Conservation (phyloP, 2,329 filamentous ascomycete genomes). For the Colletotrichum lindemuthianum region DNA sequence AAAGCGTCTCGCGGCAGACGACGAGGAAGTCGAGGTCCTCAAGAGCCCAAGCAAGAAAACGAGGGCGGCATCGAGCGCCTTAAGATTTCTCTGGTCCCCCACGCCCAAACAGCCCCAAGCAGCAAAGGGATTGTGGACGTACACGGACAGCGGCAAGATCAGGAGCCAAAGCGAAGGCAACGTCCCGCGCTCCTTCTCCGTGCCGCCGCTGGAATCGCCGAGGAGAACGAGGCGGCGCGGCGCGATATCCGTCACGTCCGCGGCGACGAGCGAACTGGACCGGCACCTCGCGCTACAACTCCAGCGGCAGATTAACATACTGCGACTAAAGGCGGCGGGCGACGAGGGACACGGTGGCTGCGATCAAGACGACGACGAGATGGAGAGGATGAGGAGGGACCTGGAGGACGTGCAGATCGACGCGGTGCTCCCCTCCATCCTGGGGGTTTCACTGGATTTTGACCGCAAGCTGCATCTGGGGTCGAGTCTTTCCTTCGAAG, state of each 20-base stretch:
- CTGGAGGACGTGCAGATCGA: conserved; percentile 31
- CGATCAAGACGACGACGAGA: neutral
- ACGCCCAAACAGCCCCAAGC: neutral
- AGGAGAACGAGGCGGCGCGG: conserved; percentile 23
- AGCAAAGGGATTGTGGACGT: conserved; percentile 16
- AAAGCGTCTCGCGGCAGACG: conserved; percentile 21
- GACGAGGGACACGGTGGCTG: neutral
- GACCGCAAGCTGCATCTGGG: conserved; percentile 24
- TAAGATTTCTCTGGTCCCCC: conserved; percentile 30
- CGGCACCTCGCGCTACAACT: conserved; percentile 26
- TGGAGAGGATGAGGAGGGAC: conserved; percentile 17
- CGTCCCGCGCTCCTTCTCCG: conserved; percentile 21
- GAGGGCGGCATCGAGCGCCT: conserved; percentile 4
- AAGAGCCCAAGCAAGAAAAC: conserved; percentile 11
- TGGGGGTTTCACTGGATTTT: conserved; percentile 24
- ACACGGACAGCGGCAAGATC: conserved; percentile 14
- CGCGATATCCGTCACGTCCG: conserved; percentile 27
- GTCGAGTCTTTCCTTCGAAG: conserved; percentile 16
- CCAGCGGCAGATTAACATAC: conserved; percentile 27
- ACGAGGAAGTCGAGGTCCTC: neutral
- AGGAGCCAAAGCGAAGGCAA: conserved; percentile 7
- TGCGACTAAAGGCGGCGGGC: conserved; percentile 9
- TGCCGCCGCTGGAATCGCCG: conserved; percentile 10
- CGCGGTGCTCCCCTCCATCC: conserved; percentile 20
- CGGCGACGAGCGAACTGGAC: conserved; percentile 20